Conservation (phyloP, 2,329 filamentous ascomycete species). For the Apiospora pterosperma region DNA sequence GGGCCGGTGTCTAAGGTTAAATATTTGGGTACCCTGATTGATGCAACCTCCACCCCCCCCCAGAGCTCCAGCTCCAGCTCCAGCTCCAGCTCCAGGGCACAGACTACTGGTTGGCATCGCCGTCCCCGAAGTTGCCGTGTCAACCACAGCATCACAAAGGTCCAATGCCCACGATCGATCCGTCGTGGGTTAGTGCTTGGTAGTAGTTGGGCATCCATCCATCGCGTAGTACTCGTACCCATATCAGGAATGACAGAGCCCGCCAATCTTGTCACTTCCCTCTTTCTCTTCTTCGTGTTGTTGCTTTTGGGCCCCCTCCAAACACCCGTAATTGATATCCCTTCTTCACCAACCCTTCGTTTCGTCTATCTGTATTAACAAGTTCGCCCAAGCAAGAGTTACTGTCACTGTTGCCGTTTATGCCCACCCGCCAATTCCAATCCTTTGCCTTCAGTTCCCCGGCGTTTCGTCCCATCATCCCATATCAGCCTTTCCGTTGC, state of each 20-base stretch:
- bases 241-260: neutral
- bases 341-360: neutral
- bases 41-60: too few species aligned
- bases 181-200: neutral
- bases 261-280: neutral
- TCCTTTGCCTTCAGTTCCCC: neutral
- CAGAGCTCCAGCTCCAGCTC: too few species aligned
- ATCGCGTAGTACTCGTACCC: neutral
- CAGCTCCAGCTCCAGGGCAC: too few species aligned
- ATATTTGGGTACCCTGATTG: too few species aligned
- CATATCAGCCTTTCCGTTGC: too few species aligned
- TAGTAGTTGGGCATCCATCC: neutral
- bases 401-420: neutral
- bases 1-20: too few species aligned
- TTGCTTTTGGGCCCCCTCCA: neutral
- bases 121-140: neutral
- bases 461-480: neutral
- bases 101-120: too few species aligned
- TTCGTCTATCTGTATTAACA: conserved; percentile 3
- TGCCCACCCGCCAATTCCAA: neutral
- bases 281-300: conserved; percentile 2
- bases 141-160: neutral
- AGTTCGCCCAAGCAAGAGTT: neutral
- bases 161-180: neutral
- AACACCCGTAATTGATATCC: neutral